Evolutionary conservation across 352 stramenopile genomes (phyloP), one percentile per base, ranked within the genome.

Genomic region (Phytophthora palmivora): DNA sequence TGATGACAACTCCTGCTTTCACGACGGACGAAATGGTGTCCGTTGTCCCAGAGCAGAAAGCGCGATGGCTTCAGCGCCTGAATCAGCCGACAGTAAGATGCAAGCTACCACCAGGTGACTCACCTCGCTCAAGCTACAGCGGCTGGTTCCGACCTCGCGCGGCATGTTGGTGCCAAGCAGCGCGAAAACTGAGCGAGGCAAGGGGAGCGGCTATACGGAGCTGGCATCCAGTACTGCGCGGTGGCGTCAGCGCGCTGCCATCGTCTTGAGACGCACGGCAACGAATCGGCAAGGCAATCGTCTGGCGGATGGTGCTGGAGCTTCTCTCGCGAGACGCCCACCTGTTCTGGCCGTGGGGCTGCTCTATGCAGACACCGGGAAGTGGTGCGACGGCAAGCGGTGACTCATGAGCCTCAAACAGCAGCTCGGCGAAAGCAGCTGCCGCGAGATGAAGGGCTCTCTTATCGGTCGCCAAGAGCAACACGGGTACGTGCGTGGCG

Each of bases 321-420:
- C 15, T 26, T 16, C 16, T 28, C 24, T 28, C 24, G 24, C 24
- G 24, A 28, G 24, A 28, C 28, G 50, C 47, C 59, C 61, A 67
- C 39, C 44, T 71, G 66, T 74, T 68, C 49, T 71, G 62, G 45
- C 67, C 51, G 53, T 63, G 2, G 46, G 61, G 55, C 67, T 68
- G 43, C 61, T 72, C 61, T 72, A 75, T 75, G 61, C 42, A 71
- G 30, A 15, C 49, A 9, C 12, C 19, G 47, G 50, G 43, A 63
- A 63, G 56, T 52, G 57, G 43, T 62, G 61, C 53, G 30, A 32
- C 28, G 45, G 34, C 45, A 58, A 46, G 44, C 28, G 15, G 43
- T 51, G 19, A 58, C 19, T 62, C 51, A 22, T 6, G 19, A 49
- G 49, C 52, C 63, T 30, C 58, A 57, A 59, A 66, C 37, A 54